phyloP scores from a whole-genome alignment of 306 rosid species.

The Begonia masoniana region DNA sequence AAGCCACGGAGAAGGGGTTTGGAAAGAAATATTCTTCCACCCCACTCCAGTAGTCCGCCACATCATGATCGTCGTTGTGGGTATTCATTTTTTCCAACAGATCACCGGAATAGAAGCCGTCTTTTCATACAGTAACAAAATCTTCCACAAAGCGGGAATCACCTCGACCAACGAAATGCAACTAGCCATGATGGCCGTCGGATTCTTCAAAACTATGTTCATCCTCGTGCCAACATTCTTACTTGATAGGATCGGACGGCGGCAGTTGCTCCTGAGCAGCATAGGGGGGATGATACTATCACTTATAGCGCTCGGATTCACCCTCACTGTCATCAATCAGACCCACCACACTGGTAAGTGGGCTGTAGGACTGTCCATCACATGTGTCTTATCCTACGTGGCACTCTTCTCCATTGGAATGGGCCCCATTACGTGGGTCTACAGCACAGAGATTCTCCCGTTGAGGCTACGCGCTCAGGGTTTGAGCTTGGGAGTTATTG shows the following conservation, averaged over 20 bases:
- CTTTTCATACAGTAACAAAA: slow-evolving; percentile 53
- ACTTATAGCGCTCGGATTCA: slow-evolving; percentile 16
- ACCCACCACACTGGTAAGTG: slow-evolving; percentile 12
- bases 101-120: slow-evolving; percentile 62
- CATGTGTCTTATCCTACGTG: slow-evolving; percentile 31
- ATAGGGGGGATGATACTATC: slow-evolving; percentile 48
- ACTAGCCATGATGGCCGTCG: slow-evolving; percentile 66
- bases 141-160: slow-evolving; percentile 61
- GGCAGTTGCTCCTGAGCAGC: slow-evolving; percentile 46
- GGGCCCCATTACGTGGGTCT: slow-evolving; percentile 76
- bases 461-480: slow-evolving; percentile 74
- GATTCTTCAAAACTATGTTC: slow-evolving; percentile 40
- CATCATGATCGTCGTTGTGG: slow-evolving; percentile 34
- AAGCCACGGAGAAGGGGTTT: slow-evolving; percentile 43
- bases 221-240: slow-evolving; percentile 55
- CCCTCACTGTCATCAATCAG: slow-evolving; percentile 30
- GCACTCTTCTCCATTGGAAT: slow-evolving; percentile 64
- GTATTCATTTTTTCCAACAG: slow-evolving; percentile 75
- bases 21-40: slow-evolving; percentile 47
- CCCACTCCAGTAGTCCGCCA: slow-evolving; percentile 70
- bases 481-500: slow-evolving; percentile 38
- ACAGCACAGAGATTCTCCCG: slow-evolving; percentile 61
- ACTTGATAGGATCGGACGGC: slow-evolving; percentile 52
- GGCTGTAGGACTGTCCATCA: slow-evolving; percentile 39
- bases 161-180: slow-evolving; percentile 3